phyloP scores from a whole-genome alignment of 106 monocot species.

The Alisma plantagoaquatica region DNA sequence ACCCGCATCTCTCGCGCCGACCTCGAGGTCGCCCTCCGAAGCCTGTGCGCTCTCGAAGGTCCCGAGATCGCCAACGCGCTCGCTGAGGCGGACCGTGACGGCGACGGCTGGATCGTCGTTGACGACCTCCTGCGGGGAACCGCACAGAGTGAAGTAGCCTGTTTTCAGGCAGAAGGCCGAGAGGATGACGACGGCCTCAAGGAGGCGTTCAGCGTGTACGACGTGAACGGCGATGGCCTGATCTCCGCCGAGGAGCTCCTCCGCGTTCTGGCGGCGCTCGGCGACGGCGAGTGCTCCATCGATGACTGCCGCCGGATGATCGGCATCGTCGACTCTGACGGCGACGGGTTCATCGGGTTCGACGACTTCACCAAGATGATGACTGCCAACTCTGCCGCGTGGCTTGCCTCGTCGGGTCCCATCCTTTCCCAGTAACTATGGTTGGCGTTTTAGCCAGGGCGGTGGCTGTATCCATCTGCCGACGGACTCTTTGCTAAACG shows the following conservation, averaged over 20 bases:
- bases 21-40: constrained; percentile 9
- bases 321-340: constrained; percentile 39
- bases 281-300: constrained; percentile 34
- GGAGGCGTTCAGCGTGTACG: constrained; percentile 49
- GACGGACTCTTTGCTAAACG: too few relatives aligned
- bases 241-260: constrained; percentile 65
- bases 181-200: constrained; percentile 16
- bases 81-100: constrained; percentile 12
- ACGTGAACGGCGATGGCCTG: constrained; percentile 50
- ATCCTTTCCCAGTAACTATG: too few relatives aligned
- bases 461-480: too few relatives aligned
- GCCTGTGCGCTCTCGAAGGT: neutral
- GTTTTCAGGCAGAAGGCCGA: constrained; percentile 9
- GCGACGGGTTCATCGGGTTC: constrained; percentile 62
- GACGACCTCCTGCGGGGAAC: constrained; percentile 11
- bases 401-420: too few relatives aligned
- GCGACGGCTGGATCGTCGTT: constrained; percentile 14
- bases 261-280: constrained; percentile 27
- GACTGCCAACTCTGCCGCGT: too few relatives aligned
- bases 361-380: constrained; percentile 66
- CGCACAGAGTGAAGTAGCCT: too few relatives aligned
- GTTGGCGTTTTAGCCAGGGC: too few relatives aligned
- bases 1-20: neutral
- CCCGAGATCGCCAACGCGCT: constrained; percentile 3
- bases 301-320: constrained; percentile 70